A percentile compares a stretch with the other conserved stretches of the same genome.
These are phyloP conservation scores for Hawksworthiomyces lignivorus DNA, from an alignment of 2,329 filamentous ascomycete species.

Conservation along the genomic window DNA sequence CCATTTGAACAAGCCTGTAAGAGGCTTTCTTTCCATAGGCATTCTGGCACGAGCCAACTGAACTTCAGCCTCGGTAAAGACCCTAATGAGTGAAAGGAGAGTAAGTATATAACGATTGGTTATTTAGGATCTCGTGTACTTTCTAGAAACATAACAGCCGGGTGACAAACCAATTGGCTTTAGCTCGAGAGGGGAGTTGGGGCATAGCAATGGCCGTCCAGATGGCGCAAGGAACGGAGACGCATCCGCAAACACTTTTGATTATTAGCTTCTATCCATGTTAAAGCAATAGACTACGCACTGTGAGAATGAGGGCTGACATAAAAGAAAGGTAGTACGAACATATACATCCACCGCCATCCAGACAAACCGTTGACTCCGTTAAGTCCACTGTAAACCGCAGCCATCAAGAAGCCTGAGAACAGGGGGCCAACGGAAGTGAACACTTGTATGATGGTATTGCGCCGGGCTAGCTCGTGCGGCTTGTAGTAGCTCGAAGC, in stretches of 20 bases:
- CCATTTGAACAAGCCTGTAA: constrained; percentile 22
- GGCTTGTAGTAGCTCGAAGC: constrained; percentile 25
- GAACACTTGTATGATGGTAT: constrained; percentile 22
- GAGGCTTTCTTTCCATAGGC: constrained; percentile 17
- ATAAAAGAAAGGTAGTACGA: not conserved
- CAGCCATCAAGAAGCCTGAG: constrained; percentile 21
- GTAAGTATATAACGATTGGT: too few relatives aligned
- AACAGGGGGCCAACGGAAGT: constrained; percentile 20
- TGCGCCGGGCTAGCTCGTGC: constrained; percentile 22
- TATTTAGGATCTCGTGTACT: too few relatives aligned
- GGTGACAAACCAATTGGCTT: constrained; percentile 19
- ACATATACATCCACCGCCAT: constrained; percentile 23
- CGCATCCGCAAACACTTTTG: constrained; percentile 17
- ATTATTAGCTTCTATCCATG: too few relatives aligned
- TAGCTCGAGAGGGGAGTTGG: constrained; percentile 19
- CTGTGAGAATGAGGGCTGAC: too few relatives aligned
- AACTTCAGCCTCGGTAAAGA: constrained; percentile 19
- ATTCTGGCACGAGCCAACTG: constrained; percentile 18
- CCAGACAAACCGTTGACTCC: constrained; percentile 16
- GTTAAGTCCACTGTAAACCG: constrained; percentile 21
- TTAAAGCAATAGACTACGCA: too few relatives aligned
- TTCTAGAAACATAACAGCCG: too few relatives aligned
- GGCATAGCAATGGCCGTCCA: constrained; percentile 22
- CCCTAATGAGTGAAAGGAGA: constrained; percentile 8
- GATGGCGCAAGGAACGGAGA: constrained; percentile 19